These are phyloP conservation scores for Clarireedia sp. DNA, from an alignment of 2,329 filamentous ascomycete species.

Conservation along the genomic window DNA sequence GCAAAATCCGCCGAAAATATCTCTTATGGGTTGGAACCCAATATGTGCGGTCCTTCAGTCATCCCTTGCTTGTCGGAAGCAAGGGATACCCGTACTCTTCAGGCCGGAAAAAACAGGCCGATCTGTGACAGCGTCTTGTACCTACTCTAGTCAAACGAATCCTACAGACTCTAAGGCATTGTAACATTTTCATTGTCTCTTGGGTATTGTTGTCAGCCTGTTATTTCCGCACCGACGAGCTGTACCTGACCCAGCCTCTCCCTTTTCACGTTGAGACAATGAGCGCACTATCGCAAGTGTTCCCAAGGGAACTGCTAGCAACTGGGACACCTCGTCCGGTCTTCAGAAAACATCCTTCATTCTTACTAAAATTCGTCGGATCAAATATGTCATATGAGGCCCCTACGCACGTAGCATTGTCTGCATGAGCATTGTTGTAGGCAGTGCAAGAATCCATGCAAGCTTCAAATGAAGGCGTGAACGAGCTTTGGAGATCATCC, in stretches of 20 bases:
- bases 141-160: too few relatives aligned
- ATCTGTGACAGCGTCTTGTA: too few relatives aligned
- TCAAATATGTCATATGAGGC: not conserved
- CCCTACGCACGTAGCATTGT: not conserved
- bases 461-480: not conserved
- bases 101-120: too few relatives aligned
- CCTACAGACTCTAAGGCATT: too few relatives aligned
- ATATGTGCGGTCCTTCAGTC: too few relatives aligned
- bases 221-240: not conserved
- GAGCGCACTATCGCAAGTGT: not conserved
- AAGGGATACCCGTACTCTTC: too few relatives aligned
- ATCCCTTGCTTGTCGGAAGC: too few relatives aligned
- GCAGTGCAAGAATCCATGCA: not conserved
- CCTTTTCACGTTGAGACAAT: not conserved
- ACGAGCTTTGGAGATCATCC: not conserved
- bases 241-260: not conserved
- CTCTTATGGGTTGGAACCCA: too few relatives aligned
- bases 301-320: not conserved
- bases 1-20: not conserved
- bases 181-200: too few relatives aligned
- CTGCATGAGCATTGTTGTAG: not conserved
- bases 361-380: not conserved
- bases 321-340: not conserved
- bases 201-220: not conserved
- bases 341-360: not conserved